Evolutionary conservation across 2,329 filamentous ascomycete genomes (phyloP), one percentile per base, ranked within the genome.

Genomic region (Sarocladium brachiariae): DNA sequence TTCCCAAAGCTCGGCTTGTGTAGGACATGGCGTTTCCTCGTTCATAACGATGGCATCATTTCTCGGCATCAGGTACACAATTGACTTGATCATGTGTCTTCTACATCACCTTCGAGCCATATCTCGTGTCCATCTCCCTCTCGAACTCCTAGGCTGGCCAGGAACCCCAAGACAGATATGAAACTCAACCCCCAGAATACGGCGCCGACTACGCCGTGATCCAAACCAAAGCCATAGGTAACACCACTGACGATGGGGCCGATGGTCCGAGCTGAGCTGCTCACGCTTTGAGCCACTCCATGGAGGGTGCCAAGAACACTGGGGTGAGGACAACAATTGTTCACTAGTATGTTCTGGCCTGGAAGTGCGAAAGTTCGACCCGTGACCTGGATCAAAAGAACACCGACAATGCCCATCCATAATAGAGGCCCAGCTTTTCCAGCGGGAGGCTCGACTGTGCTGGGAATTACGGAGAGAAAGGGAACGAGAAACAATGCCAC

Each of bases 401-500:
- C 78, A 3, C 72, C 65, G 0, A 76, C 74, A 16, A 90, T 83
- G 2, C 80, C 77, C 0, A 77, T 57, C 87, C 86, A 90, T 31
- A 89, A 71, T 35, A 70, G 66, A 8, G 72, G 48, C 0, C 83
- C 82, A 2, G 74, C 73, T 45, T 78, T 78, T 33, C 69, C 61
- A 6, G 70, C 71, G 1, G 81, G 79, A 2, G 72, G 70, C 2
- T 71, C 66, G 1, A 71, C 65, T 1, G 70, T 54, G 33, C 78
- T 78, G 0, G 84, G 86, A 1, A 90, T 72, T 25, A 90, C 65
- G 1, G 86, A 78, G 11, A 92, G 74, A 61, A 84, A 90, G 0
- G 87, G 88, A 33, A 86, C 76, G 9, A 86, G 61, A 9, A 81
- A 69, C 64, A 92, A 92, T 0, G 83, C 77, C 9, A 87, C 27